Evolutionary conservation across 805 yeast genomes (phyloP).

Genomic region (Kodamaea hsintzibuensis): DNA sequence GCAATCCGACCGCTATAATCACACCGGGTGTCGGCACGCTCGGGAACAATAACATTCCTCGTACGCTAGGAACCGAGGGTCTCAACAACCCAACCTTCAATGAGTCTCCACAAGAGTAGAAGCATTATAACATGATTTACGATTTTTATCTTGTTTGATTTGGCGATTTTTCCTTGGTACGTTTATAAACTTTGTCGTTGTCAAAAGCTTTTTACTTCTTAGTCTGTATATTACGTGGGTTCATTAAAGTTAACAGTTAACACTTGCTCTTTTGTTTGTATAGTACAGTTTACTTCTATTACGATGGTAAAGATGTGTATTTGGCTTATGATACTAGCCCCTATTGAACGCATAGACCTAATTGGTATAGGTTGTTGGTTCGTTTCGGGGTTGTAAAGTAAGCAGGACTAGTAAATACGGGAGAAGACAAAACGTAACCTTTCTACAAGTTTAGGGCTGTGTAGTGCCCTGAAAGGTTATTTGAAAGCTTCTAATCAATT

Average conservation of each 20-base stretch:
- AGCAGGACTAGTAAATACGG: no score
- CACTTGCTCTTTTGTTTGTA: neutral
- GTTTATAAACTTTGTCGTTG: neutral
- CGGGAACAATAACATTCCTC: slow-evolving; percentile 2
- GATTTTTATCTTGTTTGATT: slow-evolving; percentile 1
- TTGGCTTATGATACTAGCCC: neutral
- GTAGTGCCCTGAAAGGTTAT: no score
- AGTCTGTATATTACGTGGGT: slow-evolving; percentile 7
- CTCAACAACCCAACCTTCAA: slow-evolving; percentile 1
- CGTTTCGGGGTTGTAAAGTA: no score
- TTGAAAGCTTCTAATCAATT: no score
- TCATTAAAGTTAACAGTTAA: neutral
- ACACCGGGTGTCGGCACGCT: slow-evolving; percentile 1
- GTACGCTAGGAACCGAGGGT: neutral
- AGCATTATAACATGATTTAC: slow-evolving; percentile 1
- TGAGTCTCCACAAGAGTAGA: slow-evolving; percentile 3
- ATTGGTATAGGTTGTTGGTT: no score
- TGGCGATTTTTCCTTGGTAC: neutral
- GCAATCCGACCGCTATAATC: neutral
- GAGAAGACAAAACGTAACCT: no score
- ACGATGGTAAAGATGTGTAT: neutral
- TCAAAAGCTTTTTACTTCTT: slow-evolving; percentile 2
- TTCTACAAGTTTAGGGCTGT: no score
- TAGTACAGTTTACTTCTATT: neutral
- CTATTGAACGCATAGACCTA: no score